phyloP scores from a whole-genome alignment of 1,284 basidiomycete species.

The Exobasidium rhododendri region DNA sequence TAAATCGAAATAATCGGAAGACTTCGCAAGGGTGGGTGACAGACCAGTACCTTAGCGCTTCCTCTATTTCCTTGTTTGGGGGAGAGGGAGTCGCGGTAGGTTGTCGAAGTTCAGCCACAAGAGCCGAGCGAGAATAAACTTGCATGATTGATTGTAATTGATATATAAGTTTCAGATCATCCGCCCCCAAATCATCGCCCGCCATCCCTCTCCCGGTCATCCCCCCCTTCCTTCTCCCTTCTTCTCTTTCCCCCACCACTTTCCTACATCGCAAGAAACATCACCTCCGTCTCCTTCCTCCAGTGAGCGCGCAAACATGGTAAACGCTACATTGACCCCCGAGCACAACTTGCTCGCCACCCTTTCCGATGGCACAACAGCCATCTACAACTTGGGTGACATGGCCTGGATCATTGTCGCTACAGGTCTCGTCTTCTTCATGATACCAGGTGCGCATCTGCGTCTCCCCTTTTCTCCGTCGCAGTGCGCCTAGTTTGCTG shows the following conservation, averaged over 20 bases:
- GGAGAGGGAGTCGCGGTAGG: no score
- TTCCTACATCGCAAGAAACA: background rate
- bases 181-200: background rate
- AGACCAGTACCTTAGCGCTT: no score
- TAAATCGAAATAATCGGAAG: no score
- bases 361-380: background rate
- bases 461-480: no score
- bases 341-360: conserved; percentile 10
- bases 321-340: conserved; percentile 13
- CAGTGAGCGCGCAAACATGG: conserved; percentile 11
- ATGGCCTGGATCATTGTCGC: conserved; percentile 59
- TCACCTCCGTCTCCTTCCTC: background rate
- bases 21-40: no score
- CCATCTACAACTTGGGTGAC: conserved; percentile 57
- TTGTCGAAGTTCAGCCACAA: no score
- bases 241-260: background rate
- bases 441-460: conserved; percentile 66
- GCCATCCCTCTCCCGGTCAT: background rate
- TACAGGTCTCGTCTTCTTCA: conserved; percentile 72
- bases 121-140: no score
- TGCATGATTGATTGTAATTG: no score
- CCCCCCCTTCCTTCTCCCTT: background rate
- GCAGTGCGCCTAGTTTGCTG: conserved; percentile 1
- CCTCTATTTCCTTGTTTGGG: no score
- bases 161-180: background rate